Conservation (phyloP, 208 protist genomes). For the Perkinsela sp. region DNA sequence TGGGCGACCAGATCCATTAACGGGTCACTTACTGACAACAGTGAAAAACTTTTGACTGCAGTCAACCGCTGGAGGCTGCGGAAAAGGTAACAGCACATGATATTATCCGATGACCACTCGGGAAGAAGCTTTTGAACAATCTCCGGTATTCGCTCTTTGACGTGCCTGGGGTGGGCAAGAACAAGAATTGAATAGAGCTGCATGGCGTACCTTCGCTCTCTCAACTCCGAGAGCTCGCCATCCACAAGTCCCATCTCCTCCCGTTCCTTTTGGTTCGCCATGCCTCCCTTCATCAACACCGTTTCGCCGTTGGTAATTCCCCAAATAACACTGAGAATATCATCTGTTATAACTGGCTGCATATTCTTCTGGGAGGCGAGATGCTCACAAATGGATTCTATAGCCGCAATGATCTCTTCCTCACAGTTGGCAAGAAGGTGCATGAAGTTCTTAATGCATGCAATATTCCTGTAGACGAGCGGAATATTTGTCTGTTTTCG, state of each 20-base stretch:
- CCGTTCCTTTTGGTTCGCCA: not conserved
- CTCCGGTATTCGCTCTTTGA: not conserved
- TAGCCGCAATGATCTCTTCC: not conserved
- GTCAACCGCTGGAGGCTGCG: not conserved
- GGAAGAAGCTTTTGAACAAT: not conserved
- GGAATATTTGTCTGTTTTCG: not conserved
- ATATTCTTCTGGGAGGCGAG: not conserved
- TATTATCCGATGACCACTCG: not conserved
- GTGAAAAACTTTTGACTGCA: not conserved
- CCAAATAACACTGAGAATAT: not conserved
- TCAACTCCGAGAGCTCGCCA: not conserved
- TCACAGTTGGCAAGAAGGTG: not conserved
- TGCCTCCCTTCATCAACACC: no score
- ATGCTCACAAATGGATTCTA: not conserved
- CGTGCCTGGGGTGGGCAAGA: not conserved
- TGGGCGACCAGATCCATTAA: not conserved
- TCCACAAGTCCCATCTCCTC: not conserved
- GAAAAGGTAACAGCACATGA: not conserved
- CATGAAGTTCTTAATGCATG: not conserved
- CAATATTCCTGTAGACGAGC: not conserved
- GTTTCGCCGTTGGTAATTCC: not conserved
- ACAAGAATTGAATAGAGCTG: not conserved
- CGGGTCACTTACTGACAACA: not conserved
- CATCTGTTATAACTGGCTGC: not conserved
- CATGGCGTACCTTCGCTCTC: not conserved